Conservation (phyloP, 345 rosid genomes). For the Eucalyptus regnans region DNA sequence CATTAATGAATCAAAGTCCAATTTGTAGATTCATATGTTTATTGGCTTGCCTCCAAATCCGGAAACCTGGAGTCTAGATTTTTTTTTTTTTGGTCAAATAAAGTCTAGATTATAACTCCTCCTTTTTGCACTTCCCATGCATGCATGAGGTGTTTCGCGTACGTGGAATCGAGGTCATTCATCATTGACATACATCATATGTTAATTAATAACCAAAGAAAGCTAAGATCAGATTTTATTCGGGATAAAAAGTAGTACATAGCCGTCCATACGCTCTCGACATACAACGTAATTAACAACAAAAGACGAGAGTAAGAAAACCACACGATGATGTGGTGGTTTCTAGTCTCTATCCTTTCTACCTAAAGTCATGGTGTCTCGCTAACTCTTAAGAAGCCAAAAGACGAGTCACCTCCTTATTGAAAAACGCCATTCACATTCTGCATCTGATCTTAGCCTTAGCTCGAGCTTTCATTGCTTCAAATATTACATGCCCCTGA, state of each 20-base stretch:
- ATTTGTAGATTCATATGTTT: neutral
- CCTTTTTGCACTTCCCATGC: neutral
- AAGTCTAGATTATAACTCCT: neutral
- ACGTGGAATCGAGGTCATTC: neutral
- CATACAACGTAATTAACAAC: neutral
- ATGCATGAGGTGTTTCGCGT: neutral
- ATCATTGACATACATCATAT: neutral
- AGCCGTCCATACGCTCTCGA: neutral
- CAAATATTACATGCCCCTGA: neutral
- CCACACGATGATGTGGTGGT: slow-evolving; percentile 3
- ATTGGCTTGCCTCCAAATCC: neutral
- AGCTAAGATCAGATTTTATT: neutral
- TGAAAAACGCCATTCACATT: neutral
- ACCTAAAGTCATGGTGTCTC: neutral
- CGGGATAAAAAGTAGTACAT: neutral
- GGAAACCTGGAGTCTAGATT: neutral
- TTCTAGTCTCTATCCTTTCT: neutral
- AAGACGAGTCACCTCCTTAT: neutral
- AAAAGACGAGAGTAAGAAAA: neutral
- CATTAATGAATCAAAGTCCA: neutral
- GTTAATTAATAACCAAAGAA: neutral
- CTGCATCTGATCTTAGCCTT: neutral
- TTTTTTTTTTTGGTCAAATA: too few relatives aligned
- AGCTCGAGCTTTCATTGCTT: neutral
- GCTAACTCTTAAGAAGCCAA: neutral